A percentile compares a stretch with the other conserved stretches of the same genome.
Evolutionary conservation across 75 land plant genomes (phyloP).

Genomic region (Chamaecyparis obtusa): DNA sequence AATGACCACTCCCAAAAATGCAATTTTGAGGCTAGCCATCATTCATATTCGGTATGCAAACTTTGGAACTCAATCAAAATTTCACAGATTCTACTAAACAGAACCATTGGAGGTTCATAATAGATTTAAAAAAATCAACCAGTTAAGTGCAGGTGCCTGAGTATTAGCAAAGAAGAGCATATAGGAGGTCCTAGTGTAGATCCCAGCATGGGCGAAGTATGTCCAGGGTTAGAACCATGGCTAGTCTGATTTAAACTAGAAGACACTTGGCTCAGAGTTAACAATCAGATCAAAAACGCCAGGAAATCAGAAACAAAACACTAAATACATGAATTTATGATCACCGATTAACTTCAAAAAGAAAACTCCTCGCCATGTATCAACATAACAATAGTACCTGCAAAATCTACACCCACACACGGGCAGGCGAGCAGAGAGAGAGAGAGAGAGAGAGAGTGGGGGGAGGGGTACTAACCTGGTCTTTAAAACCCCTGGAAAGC

Average conservation of each 20-base stretch:
- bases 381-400: neutral
- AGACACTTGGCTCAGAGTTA: too few relatives aligned
- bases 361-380: neutral
- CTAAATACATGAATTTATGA: neutral
- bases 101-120: too few relatives aligned
- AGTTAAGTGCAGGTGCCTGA: neutral
- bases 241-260: neutral
- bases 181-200: neutral
- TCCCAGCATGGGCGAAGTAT: neutral
- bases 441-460: neutral
- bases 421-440: neutral
- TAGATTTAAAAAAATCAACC: neutral
- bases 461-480: constrained; percentile 67
- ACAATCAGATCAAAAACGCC: neutral
- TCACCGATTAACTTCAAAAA: neutral
- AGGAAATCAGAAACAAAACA: neutral
- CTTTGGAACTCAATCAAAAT: neutral
- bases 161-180: neutral
- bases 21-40: neutral
- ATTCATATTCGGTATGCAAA: neutral
- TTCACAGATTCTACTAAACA: too few relatives aligned
- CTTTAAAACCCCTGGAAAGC: constrained; percentile 84
- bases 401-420: neutral
- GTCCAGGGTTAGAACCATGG: too few relatives aligned
- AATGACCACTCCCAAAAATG: neutral